Evolutionary conservation across 2,329 filamentous ascomycete species (phyloP), one percentile per base, ranked within the genome.

Genomic region (Chaetomiaceae sp.): DNA sequence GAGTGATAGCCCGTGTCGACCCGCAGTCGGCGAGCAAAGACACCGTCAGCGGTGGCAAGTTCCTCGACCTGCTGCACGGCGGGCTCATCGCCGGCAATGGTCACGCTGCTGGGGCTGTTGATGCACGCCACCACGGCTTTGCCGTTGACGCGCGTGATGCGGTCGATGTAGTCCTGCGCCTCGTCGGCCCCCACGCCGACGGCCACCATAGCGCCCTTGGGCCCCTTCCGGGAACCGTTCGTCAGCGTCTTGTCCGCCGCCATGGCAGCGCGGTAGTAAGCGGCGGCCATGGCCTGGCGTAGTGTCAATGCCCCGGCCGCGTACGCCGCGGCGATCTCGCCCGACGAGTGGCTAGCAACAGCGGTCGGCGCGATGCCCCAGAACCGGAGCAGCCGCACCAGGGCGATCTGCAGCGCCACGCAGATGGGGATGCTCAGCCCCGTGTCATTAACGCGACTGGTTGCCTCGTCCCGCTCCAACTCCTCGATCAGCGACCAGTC

Each of bases 381-480:
- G 0, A 30, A 27, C 3, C 20, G 38, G 3, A 73, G 57, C 1
- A 70, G 44, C 8, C 70, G 64, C 0, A 72, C 63, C 0, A 71
- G 54, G 4, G 61, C 58, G 2, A 74, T 58, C 51, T 74, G 72
- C 0, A 74, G 25, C 0, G 68, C 69, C 2, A 70, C 72, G 48
- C 67, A 72, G 0, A 70, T 23, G 2, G 58, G 56, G 41, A 54
- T 48, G 16, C 33, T 42, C 16, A 55, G 19, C n/a, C 27, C 40
- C 8, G 42, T 44, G 14, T 51, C 44, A 20, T 56, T 37, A 14
- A 63, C 25, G 38, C 19, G 19, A 55, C 57, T 21, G 5, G 44
- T 7, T 47, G 34, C 4, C 52, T 19, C 42, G 7, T 51, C 53
- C 8, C 44, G 33, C n/a, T 49, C 16, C 21, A 48, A 10, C 37